These are phyloP conservation scores for Biscogniauxia marginata DNA, from an alignment of 2,329 filamentous ascomycete species.

Conservation along the genomic window DNA sequence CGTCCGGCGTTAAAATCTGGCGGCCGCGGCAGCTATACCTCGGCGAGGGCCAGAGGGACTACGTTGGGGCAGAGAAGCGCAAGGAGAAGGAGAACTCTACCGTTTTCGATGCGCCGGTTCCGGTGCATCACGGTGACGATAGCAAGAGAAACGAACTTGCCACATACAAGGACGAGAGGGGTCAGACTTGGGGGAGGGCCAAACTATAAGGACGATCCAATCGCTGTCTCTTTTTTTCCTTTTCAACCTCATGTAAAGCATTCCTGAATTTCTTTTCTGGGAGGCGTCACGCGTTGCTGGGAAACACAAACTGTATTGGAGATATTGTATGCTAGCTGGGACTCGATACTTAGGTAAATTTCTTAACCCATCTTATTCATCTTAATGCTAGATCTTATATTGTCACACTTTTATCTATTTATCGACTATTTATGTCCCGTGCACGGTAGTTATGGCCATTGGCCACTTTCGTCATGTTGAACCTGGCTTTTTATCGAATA, in stretches of 20 bases:
- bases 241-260: not conserved
- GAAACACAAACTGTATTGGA: no score
- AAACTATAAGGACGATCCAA: constrained; percentile 28
- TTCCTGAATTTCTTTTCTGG: no score
- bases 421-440: no score
- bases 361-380: no score
- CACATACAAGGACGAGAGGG: constrained; percentile 39
- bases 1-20: constrained; percentile 50
- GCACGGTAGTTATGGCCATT: no score
- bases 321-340: no score
- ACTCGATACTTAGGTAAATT: no score
- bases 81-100: constrained; percentile 30
- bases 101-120: constrained; percentile 36
- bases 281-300: no score
- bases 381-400: no score
- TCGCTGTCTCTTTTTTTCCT: not conserved
- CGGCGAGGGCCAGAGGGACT: constrained; percentile 43
- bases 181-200: constrained; percentile 29
- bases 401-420: no score
- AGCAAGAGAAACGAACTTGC: constrained; percentile 42
- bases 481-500: no score
- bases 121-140: constrained; percentile 41
- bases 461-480: no score
- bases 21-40: constrained; percentile 48
- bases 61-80: constrained; percentile 39